Evolutionary conservation across 2,329 filamentous ascomycete species (phyloP).

Genomic region (Elsinoe perseae): DNA sequence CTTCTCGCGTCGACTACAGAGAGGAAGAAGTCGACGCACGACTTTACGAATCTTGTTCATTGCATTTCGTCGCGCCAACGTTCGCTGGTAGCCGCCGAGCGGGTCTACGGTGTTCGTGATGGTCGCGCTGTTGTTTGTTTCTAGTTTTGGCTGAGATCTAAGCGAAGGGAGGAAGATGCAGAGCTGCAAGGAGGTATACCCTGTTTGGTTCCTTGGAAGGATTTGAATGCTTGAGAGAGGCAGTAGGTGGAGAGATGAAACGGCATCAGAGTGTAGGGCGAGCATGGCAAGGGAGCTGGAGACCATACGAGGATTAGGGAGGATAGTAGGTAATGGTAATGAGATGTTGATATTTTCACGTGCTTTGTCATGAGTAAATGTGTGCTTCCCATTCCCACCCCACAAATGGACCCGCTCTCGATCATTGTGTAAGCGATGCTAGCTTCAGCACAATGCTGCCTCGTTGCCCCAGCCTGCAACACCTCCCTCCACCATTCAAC

Average conservation of each 20-base stretch:
- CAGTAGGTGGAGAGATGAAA: neutral
- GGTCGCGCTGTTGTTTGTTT: too few relatives aligned
- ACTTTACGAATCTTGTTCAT: neutral
- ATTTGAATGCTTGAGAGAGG: too few relatives aligned
- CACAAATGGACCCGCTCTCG: too few relatives aligned
- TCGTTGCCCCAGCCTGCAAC: too few relatives aligned
- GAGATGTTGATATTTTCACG: neutral
- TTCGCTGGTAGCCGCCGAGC: neutral
- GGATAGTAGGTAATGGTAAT: constrained; percentile 7
- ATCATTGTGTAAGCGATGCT: too few relatives aligned
- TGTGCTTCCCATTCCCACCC: too few relatives aligned
- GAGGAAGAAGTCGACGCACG: neutral
- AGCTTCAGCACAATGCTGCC: too few relatives aligned
- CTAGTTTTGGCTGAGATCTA: too few relatives aligned
- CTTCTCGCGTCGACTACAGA: neutral
- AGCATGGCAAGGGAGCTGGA: too few relatives aligned
- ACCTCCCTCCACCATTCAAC: neutral
- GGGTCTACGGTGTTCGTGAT: neutral
- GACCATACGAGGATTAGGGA: neutral
- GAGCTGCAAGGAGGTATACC: too few relatives aligned
- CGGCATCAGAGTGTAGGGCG: neutral
- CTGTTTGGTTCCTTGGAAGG: too few relatives aligned
- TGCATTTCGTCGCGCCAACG: neutral
- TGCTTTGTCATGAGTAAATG: neutral
- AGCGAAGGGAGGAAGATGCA: neutral